These are phyloP conservation scores for Musa acuminata DNA, from an alignment of 176 grass and related monocot genomes.

Conservation along the genomic window DNA sequence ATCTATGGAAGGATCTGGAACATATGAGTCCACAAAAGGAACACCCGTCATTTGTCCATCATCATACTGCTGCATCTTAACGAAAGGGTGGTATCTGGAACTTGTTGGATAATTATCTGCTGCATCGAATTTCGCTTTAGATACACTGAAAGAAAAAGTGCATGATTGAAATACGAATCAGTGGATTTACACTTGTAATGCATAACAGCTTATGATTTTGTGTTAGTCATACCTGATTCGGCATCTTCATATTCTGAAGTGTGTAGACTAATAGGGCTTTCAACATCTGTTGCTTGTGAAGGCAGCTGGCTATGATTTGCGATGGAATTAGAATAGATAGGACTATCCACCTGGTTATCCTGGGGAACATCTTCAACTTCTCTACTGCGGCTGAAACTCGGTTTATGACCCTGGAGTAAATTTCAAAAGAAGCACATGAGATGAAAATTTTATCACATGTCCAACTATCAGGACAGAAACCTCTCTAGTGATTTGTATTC, in stretches of 20 bases:
- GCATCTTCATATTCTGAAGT: constrained; percentile 96
- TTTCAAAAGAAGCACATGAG: background rate
- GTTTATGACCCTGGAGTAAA: constrained; percentile 57
- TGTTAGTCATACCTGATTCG: constrained; percentile 82
- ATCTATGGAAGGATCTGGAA: constrained; percentile 39
- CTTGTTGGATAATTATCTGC: constrained; percentile 88
- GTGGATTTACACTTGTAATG: constrained; percentile 48
- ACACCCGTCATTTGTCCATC: constrained; percentile 62
- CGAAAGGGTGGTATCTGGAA: constrained; percentile 92
- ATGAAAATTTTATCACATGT: background rate
- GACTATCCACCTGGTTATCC: constrained; percentile 48
- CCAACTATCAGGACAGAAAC: background rate
- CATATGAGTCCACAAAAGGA: constrained; percentile 29
- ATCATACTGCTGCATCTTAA: constrained; percentile 95
- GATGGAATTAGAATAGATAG: constrained; percentile 77
- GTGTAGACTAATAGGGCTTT: constrained; percentile 81
- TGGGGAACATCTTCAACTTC: constrained; percentile 61
- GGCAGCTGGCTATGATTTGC: constrained; percentile 74
- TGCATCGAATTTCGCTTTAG: constrained; percentile 89
- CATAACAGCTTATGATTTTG: constrained; percentile 40
- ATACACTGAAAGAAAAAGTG: constrained; percentile 71
- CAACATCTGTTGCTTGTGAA: constrained; percentile 78
- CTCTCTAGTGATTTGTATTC: no score
- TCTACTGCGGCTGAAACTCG: constrained; percentile 59
- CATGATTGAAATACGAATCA: constrained; percentile 53